phyloP scores from a whole-genome alignment of 2,329 filamentous ascomycete genomes.

The Clonostachys byssicola region DNA sequence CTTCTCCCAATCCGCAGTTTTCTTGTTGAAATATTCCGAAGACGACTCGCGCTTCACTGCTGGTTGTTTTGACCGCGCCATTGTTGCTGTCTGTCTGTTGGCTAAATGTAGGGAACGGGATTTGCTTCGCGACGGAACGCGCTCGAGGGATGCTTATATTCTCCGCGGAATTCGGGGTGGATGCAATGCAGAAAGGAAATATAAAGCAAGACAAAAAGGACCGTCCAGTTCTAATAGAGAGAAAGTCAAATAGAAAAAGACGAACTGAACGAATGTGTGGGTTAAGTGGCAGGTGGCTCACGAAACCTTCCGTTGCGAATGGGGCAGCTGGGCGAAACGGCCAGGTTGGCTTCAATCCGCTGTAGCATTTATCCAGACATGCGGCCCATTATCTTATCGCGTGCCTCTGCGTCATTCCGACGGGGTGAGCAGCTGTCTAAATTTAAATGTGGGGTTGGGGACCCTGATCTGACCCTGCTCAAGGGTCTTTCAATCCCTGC shows the following conservation, averaged over 20 bases:
- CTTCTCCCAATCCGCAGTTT: constrained; percentile 27
- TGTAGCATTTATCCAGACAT: too few relatives aligned
- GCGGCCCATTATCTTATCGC: too few relatives aligned
- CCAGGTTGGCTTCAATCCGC: constrained; percentile 6
- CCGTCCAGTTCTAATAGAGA: constrained; percentile 7
- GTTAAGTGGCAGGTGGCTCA: neutral
- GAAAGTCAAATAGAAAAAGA: constrained; percentile 13
- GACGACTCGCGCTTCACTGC: constrained; percentile 63
- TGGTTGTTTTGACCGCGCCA: constrained; percentile 71
- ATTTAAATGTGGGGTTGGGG: too few relatives aligned
- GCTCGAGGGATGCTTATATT: neutral
- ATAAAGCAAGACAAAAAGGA: constrained; percentile 1
- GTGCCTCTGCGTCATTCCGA: too few relatives aligned
- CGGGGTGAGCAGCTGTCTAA: too few relatives aligned
- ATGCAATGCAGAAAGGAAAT: constrained; percentile 1
- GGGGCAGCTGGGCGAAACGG: constrained; percentile 1
- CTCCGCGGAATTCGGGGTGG: neutral
- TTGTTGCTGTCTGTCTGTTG: constrained; percentile 22
- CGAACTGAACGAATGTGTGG: constrained; percentile 4
- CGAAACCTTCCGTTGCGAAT: neutral
- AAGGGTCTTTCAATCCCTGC: too few relatives aligned
- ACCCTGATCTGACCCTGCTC: too few relatives aligned
- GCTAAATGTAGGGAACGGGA: neutral
- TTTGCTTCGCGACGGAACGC: neutral
- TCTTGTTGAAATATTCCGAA: constrained; percentile 58